phyloP scores from a whole-genome alignment of 1,284 basidiomycete genomes.

The Rhodotorula sp. region DNA sequence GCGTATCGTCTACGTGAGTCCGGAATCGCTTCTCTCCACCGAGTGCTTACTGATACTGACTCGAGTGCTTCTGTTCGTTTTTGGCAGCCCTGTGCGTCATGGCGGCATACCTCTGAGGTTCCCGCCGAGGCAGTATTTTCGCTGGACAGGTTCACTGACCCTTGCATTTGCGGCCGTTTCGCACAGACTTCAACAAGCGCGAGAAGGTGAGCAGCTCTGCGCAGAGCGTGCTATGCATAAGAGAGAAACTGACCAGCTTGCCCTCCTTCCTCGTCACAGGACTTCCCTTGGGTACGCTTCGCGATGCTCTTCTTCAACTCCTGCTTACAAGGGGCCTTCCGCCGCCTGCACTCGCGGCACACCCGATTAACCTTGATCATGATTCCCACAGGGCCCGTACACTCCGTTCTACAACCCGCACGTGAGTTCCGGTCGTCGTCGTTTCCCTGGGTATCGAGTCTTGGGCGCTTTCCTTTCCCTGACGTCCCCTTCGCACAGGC shows the following conservation, averaged over 20 bases:
- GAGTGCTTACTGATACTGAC: not conserved
- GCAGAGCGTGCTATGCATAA: too few species aligned
- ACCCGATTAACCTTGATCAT: not conserved
- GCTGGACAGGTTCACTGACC: too few species aligned
- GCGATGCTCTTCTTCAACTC: not conserved
- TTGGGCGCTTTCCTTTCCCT: not conserved
- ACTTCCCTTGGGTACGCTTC: slow-evolving; percentile 1
- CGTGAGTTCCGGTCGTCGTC: slow-evolving; percentile 52
- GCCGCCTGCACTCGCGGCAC: too few species aligned
- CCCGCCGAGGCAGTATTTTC: too few species aligned
- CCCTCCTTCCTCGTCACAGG: not conserved
- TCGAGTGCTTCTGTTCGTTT: not conserved
- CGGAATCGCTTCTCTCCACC: not conserved
- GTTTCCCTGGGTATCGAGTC: not conserved
- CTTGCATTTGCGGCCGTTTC: not conserved
- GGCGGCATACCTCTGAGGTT: not conserved
- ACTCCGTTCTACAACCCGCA: slow-evolving; percentile 73
- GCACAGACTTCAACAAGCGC: slow-evolving; percentile 63
- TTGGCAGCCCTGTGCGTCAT: slow-evolving; percentile 10
- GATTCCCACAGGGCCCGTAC: slow-evolving; percentile 52
- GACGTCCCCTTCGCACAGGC: slow-evolving; percentile 1
- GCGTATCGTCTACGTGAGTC: slow-evolving; percentile 58
- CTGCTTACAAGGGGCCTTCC: not conserved
- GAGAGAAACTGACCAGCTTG: not conserved
- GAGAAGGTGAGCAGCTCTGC: slow-evolving; percentile 51